These are phyloP conservation scores for Xylaria intraflava DNA, from an alignment of 495 filamentous ascomycete species.

Conservation along the genomic window DNA sequence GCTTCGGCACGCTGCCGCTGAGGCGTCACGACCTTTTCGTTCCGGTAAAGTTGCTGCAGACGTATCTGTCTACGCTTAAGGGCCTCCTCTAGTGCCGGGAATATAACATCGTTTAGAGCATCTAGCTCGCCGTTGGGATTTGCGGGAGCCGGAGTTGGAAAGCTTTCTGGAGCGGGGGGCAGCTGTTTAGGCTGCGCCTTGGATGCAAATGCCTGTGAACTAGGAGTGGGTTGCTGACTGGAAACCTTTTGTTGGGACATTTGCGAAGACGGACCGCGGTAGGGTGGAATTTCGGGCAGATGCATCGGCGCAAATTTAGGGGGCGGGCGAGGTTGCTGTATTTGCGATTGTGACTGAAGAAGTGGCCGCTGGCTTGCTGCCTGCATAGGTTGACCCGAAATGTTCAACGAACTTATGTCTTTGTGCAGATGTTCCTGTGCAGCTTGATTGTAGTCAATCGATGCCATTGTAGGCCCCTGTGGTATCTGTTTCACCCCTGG, in stretches of 20 bases:
- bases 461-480: slow-evolving; percentile 27
- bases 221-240: slow-evolving; percentile 22
- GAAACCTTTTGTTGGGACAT: slow-evolving; percentile 28
- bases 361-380: slow-evolving; percentile 17
- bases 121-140: slow-evolving; percentile 45
- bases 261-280: slow-evolving; percentile 33
- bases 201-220: slow-evolving; percentile 19
- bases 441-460: slow-evolving; percentile 53
- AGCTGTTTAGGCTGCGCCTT: slow-evolving; percentile 21
- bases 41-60: slow-evolving; percentile 49
- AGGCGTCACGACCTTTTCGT: slow-evolving; percentile 38
- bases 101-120: slow-evolving; percentile 73
- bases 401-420: slow-evolving; percentile 48
- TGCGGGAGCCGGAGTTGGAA: slow-evolving; percentile 39
- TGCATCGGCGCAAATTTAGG: slow-evolving; percentile 31
- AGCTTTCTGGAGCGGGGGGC: slow-evolving; percentile 24
- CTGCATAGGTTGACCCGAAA: slow-evolving; percentile 15
- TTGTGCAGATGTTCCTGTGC: slow-evolving; percentile 54
- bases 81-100: slow-evolving; percentile 85
- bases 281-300: slow-evolving; percentile 50
- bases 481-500: slow-evolving; percentile 34
- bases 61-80: slow-evolving; percentile 69
- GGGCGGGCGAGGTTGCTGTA: slow-evolving; percentile 15
- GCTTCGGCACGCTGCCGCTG: slow-evolving; percentile 59
- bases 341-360: slow-evolving; percentile 13